Evolutionary conservation across 257 asterid genomes (phyloP), one percentile per base, ranked within the genome.

Genomic region (Rehmannia glutinosa): DNA sequence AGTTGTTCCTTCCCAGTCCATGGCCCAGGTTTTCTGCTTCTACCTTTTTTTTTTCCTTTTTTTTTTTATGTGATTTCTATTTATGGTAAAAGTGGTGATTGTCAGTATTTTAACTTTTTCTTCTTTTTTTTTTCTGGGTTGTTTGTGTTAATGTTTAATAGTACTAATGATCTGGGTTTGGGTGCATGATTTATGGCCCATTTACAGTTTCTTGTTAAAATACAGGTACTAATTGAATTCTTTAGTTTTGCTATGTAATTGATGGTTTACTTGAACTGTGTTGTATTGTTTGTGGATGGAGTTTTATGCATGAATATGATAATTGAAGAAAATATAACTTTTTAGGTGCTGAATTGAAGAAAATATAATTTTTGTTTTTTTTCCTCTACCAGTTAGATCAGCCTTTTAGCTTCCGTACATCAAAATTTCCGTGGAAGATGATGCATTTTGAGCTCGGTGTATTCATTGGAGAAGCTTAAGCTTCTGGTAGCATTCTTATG

Each of bases 1-100:
- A 33, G 82, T 94, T 70, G 73, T 81, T 64, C 99, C 97, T 1
- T 88, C 99, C 60, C 99, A 94, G 71, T 97, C 97, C 46, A 91
- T 85, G 99, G 99, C 99, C 23, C 97, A 94, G 99, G 97, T 91
- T 59, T 52, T 56, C 17, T 52, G 41, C 50, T 19, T 50, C 68
- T 52, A 19, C 15, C 0, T 32, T 5, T 21, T 36, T n/a, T 7
- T 12, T 70, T 2, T n/a, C n/a, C n/a, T n/a, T 4, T 23, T 25
- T 9, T 11, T 35, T 1, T 59, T 68, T n/a, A 17, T n/a, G 15
- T 33, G 39, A 30, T 39, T 27, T 23, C 55, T 6, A 27, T 39
- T 51, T 73, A 13, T n/a, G 35, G 59, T 51, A 2, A 8, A 32
- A 38, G 24, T 20, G 41, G 43, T 55, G 49, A 39, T 59, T n/a